Evolutionary conservation across 441 rosid genomes (phyloP), one percentile per base, ranked within the genome.

Genomic region (Arabidopsis hybrid): DNA sequence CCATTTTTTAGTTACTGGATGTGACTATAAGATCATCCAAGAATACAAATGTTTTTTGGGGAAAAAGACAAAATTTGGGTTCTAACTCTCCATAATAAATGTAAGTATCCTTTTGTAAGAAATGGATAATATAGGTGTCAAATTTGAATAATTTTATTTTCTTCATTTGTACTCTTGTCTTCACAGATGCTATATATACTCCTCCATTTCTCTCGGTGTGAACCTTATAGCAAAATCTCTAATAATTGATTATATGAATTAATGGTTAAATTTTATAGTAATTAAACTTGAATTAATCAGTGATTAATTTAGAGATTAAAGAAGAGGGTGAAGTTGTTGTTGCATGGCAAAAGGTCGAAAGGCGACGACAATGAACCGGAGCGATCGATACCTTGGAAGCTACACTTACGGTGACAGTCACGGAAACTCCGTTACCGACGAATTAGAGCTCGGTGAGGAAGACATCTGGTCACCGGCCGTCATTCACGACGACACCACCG

Each of bases 391-490:
- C 34, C 71, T 89, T 39, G 78, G 73, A 51, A 60, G 78, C 47
- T 74, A 51, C 67, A 60, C 39, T 67, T 60, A 74, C 78, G 55
- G 31, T 72, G 78, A 72, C 50, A 83, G 69, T 67, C 80, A 74
- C 36, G 80, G 21, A 7, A 29, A 40, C 34, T 65, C 70, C 71
- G 78, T 49, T 47, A 38, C 55, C 26, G 89, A 52, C 63, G 78
- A 74, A n/a, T 26, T 84, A 1, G 98, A 93, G 76, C 84, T 89
- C 17, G 79, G 81, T 0, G 98, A 91, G 68, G 98, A 90, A 4
- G 98, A 91, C 17, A 85, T 93, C 3, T 91, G 97, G 98, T 89
- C 73, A 42, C 78, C 91, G 2, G 78, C 83, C 66, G 85, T 82
- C 6, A 89, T 81, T 17, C 81, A 66, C 13, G 84, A 79, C 5